Base-by-base conservation (phyloP, 2,329 filamentous ascomycete species). In the Trichoderma breve region DNA sequence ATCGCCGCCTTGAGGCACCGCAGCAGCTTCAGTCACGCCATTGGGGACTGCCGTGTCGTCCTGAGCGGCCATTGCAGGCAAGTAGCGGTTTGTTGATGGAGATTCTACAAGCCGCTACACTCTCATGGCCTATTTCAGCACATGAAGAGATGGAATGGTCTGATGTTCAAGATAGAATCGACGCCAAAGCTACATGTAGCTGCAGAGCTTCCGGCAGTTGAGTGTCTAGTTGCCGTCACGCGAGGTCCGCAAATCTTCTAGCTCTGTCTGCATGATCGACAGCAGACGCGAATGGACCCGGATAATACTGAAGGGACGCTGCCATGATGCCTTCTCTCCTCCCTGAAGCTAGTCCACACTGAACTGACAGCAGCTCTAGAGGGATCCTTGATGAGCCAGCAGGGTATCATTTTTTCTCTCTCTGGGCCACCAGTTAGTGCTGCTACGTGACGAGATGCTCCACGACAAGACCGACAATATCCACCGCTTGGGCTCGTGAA, bases 41-140 rank as follows among this genome's bases (percentile, higher is more conserved):
- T 55, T 53, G 39, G 61, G 5, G 51, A 24, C 34, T 64, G 43
- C 43, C 4, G 68, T 4, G 7, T 58, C 43, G 47, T 64, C 32
- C 43, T 71, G 68, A 71, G 68, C 47, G 5, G 60, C 60, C 68
- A 71, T 71, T 64, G 9, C 67, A 21, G 55, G 15, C 39, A 30
- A 58, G 67, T 26, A n/a, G 57, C 28, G 39, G 39, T 53, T 53
- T 62, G 57, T 62, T 15, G 28, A 58, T 70, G 67, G 28, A 53
- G 36, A 70, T 53, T 24, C 21, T 32, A 70, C 39, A 62, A 53
- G 55, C 57, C 67, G n/a, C 67, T n/a, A 24, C 67, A 26, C 67
- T 70, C 55, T 62, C 67, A 70, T 30, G 36, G 28, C 30, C 36
- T 7, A 39, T 28, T 7, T 24, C 7, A 69, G 36, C n/a, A 32